Evolutionary conservation across 352 stramenopile genomes (phyloP).

Genomic region (Pythium dissimile): DNA sequence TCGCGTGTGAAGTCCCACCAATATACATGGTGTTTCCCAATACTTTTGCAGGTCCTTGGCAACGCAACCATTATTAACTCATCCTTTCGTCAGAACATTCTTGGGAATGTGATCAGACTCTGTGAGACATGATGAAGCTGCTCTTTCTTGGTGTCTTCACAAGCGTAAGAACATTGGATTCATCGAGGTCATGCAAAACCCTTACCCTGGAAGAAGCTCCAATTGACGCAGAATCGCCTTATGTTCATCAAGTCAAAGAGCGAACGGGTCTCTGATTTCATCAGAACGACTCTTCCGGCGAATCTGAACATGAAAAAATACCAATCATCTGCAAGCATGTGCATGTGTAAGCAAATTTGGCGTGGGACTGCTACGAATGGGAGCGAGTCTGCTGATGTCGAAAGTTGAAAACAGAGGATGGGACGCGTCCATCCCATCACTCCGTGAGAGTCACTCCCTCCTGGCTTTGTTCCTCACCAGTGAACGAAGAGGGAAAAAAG

Average conservation of each 20-base stretch:
- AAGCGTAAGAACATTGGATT: neutral
- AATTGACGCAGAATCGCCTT: neutral
- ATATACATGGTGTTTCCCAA: slow-evolving; percentile 3
- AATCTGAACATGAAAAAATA: no score
- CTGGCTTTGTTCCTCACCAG: neutral
- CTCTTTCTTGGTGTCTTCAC: neutral
- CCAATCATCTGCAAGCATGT: no score
- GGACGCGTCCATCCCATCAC: neutral
- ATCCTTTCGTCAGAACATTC: neutral
- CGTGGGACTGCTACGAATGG: neutral
- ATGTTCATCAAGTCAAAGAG: neutral
- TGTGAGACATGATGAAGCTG: neutral
- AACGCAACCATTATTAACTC: neutral
- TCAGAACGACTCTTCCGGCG: no score
- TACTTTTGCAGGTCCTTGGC: neutral
- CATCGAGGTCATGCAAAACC: neutral
- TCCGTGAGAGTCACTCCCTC: neutral
- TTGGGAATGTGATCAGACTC: neutral
- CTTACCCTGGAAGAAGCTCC: neutral
- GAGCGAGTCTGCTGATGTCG: neutral
- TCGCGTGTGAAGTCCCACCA: neutral
- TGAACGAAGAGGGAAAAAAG: neutral
- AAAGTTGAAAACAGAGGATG: neutral
- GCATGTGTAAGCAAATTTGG: neutral
- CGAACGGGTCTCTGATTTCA: no score